Conservation (phyloP, 257 asterid genomes). For the Vinca minor region DNA sequence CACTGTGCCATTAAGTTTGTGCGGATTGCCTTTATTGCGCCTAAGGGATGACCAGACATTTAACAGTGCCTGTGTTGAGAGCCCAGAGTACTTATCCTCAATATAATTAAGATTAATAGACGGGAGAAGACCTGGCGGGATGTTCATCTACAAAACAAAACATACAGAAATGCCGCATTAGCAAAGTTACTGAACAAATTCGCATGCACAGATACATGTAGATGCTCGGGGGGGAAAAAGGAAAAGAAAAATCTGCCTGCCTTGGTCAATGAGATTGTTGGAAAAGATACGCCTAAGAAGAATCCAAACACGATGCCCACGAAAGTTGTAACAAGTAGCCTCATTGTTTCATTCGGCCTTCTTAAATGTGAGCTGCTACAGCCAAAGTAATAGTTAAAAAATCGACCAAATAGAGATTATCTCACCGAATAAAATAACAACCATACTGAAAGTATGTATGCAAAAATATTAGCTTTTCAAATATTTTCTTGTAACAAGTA, state of each 20-base stretch:
- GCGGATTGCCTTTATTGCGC: slow-evolving; percentile 38
- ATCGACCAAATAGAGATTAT: not conserved
- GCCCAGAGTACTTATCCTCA: slow-evolving; percentile 75
- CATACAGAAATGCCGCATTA: slow-evolving; percentile 13
- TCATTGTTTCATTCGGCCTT: slow-evolving; percentile 69
- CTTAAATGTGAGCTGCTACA: slow-evolving; percentile 44
- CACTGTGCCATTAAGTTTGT: slow-evolving; percentile 38
- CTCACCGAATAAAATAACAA: not conserved
- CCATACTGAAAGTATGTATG: not conserved
- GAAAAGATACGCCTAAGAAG: slow-evolving; percentile 84
- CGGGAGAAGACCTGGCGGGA: slow-evolving; percentile 48
- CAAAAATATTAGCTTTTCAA: too few species aligned
- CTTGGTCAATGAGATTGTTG: slow-evolving; percentile 57
- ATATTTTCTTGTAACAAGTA: not conserved
- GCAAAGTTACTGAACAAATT: slow-evolving; percentile 9
- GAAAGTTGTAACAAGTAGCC: slow-evolving; percentile 57
- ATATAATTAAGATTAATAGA: slow-evolving; percentile 52
- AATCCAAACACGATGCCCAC: slow-evolving; percentile 74
- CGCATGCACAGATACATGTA: not conserved
- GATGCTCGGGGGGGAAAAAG: not conserved
- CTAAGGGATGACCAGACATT: slow-evolving; percentile 69
- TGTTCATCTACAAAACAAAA: slow-evolving; percentile 36
- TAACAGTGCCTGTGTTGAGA: slow-evolving; percentile 73
- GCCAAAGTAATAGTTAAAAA: slow-evolving; percentile 15
- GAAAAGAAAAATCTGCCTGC: slow-evolving; percentile 28